Evolutionary conservation across 352 stramenopile species (phyloP), one percentile per base, ranked within the genome.

Genomic region (Phytopythium cucurbitacearum): DNA sequence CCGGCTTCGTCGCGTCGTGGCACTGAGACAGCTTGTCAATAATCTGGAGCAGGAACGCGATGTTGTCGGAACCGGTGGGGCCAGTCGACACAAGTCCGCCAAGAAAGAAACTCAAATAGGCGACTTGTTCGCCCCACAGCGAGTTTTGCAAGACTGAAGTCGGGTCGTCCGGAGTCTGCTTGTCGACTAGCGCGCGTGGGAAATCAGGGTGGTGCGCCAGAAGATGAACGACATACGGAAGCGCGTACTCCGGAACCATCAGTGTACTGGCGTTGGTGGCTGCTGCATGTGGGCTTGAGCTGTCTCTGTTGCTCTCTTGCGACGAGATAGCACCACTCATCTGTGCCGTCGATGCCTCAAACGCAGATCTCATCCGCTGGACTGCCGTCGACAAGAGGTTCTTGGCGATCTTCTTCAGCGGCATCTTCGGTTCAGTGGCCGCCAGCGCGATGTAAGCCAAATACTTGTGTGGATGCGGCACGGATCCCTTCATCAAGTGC

Each of bases 21-120:
- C 79, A 94, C 37, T 84, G 64, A 0, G 77, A 87, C 3, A 95
- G 32, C 53, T 92, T 89, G 13, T 75, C 72, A 49, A 92, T 53
- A 45, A 95, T 88, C 54, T 94, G 83, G 12, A 95, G 60, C 38
- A 95, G 53, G 58, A 95, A 94, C 10, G 83, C 73, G 40, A 95
- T 92, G 55, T 95, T 95, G 61, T 93, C 83, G 12, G 66, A 73
- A 16, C 79, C 77, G 9, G 65, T 58, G 11, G 53, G 65, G 33
- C 71, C 87, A 7, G 60, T 32, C 8, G 80, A 76, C 32, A 95
- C 73, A 11, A 95, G 55, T 1, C 69, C 70, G 36, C 92, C 83
- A 7, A 95, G 58, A 38, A 94, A 89, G 46, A 95, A 91, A 40
- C 55, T 63, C 12, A 93, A 37, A 41, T 81, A 85, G 10, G 61